These are phyloP conservation scores for Chaetothyriales sp. DNA, from an alignment of 2,329 filamentous ascomycete genomes.

Conservation along the genomic window DNA sequence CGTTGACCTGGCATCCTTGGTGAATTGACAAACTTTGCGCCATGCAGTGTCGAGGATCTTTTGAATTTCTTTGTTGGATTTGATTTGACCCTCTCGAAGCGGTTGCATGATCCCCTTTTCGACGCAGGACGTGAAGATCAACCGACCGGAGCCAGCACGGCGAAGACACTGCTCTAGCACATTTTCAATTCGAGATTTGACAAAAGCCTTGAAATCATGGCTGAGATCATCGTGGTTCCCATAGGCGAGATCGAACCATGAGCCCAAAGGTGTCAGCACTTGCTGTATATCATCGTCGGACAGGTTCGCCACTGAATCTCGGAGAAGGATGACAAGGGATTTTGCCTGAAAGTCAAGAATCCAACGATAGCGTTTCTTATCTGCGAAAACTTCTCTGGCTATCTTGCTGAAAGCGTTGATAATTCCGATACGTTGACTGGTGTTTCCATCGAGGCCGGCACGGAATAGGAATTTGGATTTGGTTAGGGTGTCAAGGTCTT, in stretches of 20 bases:
- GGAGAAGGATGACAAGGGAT: slow-evolving; percentile 3
- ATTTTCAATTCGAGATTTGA: neutral
- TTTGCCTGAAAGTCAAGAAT: slow-evolving; percentile 6
- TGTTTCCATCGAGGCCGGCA: neutral
- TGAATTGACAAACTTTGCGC: neutral
- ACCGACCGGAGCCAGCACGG: neutral
- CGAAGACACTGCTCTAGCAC: neutral
- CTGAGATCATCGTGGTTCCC: neutral
- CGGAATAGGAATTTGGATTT: slow-evolving; percentile 48
- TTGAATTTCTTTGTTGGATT: neutral
- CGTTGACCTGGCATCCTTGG: neutral
- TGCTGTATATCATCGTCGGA: neutral
- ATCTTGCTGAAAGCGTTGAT: neutral
- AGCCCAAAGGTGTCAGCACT: neutral
- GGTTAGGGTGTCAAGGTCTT: slow-evolving; percentile 75
- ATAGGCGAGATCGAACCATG: neutral
- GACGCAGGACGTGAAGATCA: neutral
- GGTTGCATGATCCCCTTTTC: neutral
- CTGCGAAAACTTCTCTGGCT: neutral
- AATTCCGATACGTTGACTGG: neutral
- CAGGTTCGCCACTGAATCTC: neutral
- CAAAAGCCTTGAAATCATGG: neutral
- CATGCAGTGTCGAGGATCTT: neutral
- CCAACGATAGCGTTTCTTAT: neutral
- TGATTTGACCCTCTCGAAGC: neutral